Conservation (phyloP, 176 grass and related monocot species). For the Aechmea fasciata region DNA sequence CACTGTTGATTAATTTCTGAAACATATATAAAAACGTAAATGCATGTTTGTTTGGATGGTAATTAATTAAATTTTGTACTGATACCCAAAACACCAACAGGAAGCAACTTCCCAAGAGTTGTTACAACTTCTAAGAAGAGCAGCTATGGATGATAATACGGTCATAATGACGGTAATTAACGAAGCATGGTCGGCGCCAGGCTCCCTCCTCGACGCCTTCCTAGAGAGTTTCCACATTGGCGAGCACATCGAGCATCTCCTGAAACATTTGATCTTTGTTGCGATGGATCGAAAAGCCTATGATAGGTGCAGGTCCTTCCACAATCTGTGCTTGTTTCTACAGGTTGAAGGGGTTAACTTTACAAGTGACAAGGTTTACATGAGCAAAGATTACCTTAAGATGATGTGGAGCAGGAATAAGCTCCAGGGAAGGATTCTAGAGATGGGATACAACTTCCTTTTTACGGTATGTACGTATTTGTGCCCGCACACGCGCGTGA, state of each 20-base stretch:
- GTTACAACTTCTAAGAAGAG: constrained; percentile 35
- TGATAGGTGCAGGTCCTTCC: constrained; percentile 36
- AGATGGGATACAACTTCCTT: constrained; percentile 75
- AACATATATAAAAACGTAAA: no score
- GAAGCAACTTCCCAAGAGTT: constrained; percentile 17
- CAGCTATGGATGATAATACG: constrained; percentile 65
- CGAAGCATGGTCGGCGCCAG: constrained; percentile 42
- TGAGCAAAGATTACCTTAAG: constrained; percentile 61
- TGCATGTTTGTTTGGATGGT: no score
- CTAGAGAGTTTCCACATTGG: constrained; percentile 56
- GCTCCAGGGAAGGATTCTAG: constrained; percentile 63
- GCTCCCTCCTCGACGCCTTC: constrained; percentile 57
- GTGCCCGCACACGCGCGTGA: no score
- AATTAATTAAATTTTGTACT: no score
- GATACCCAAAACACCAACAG: background rate
- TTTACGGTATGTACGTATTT: constrained; percentile 38
- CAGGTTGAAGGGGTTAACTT: constrained; percentile 26
- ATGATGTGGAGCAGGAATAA: constrained; percentile 74
- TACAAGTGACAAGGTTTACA: constrained; percentile 54
- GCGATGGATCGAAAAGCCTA: constrained; percentile 43
- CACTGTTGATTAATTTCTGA: no score
- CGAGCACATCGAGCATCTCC: constrained; percentile 39
- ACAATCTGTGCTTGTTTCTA: constrained; percentile 55
- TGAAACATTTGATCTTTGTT: constrained; percentile 56
- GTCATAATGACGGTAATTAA: constrained; percentile 68